These are phyloP conservation scores for Ophiostoma ulmi DNA, from an alignment of 2,329 filamentous ascomycete genomes.

Conservation along the genomic window DNA sequence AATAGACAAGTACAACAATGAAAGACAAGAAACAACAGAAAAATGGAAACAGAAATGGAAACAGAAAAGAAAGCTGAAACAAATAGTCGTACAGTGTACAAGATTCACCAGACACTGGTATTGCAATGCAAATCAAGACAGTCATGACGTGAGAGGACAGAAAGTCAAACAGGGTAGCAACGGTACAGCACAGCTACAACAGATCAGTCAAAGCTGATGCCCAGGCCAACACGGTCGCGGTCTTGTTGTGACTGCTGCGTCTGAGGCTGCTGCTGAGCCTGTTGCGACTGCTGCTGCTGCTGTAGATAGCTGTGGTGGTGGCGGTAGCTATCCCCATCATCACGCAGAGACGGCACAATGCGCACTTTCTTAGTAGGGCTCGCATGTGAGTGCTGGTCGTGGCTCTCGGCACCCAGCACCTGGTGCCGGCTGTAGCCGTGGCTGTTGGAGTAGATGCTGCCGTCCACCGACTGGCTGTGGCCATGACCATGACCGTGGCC, in stretches of 20 bases:
- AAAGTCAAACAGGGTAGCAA: background rate
- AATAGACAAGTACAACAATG: conserved; percentile 12
- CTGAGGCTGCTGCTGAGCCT: conserved; percentile 10
- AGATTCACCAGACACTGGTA: background rate
- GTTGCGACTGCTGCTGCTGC: conserved; percentile 13
- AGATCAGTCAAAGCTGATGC: conserved; percentile 45
- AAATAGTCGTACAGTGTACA: background rate
- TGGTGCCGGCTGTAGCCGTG: background rate
- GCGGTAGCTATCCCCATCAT: conserved; percentile 32
- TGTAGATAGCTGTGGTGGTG: conserved; percentile 22
- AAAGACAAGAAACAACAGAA: background rate
- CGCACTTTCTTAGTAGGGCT: conserved; percentile 51
- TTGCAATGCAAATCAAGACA: background rate
- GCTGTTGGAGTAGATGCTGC: conserved; percentile 13
- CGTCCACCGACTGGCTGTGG: conserved; percentile 28
- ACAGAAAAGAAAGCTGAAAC: background rate
- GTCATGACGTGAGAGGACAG: background rate
- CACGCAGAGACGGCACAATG: conserved; percentile 38
- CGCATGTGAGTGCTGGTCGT: conserved; percentile 34
- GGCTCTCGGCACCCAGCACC: conserved; percentile 27
- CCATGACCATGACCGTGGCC: conserved; percentile 33
- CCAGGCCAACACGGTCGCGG: conserved; percentile 43
- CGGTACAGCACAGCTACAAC: background rate
- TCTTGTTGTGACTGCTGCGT: conserved; percentile 15
- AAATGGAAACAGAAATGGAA: background rate